phyloP scores from a whole-genome alignment of 768 basidiomycete genomes.

The Porpolomopsis calyptriformis region DNA sequence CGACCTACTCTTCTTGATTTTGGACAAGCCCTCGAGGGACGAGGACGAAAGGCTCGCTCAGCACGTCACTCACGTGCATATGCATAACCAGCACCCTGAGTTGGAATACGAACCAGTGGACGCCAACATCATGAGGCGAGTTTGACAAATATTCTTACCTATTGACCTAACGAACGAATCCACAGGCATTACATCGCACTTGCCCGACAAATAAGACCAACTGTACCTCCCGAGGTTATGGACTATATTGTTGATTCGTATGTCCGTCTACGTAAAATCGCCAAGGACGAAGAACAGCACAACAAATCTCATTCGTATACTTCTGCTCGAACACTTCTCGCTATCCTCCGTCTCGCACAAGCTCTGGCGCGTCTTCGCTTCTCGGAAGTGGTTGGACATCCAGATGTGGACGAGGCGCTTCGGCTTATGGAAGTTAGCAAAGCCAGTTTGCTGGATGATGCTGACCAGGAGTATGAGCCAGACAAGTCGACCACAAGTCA shows the following conservation, averaged over 20 bases:
- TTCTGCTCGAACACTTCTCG: constrained; percentile 91
- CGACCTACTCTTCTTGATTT: constrained; percentile 90
- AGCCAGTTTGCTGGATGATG: constrained; percentile 76
- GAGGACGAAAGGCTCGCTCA: constrained; percentile 94
- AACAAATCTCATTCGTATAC: constrained; percentile 91
- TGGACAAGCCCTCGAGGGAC: constrained; percentile 91
- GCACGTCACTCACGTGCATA: constrained; percentile 97
- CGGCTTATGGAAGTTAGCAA: constrained; percentile 97
- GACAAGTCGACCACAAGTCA: constrained; percentile 76
- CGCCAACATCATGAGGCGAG: constrained; percentile 79
- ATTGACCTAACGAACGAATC: not conserved
- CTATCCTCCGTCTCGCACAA: constrained; percentile 87
- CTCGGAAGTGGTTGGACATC: constrained; percentile 65
- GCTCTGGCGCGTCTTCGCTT: constrained; percentile 88
- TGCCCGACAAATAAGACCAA: constrained; percentile 79
- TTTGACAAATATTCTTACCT: not conserved
- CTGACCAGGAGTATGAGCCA: constrained; percentile 52
- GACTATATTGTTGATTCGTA: constrained; percentile 92
- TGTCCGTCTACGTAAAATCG: constrained; percentile 86
- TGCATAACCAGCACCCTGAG: constrained; percentile 85
- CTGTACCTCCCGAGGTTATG: constrained; percentile 82
- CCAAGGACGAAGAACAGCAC: constrained; percentile 81
- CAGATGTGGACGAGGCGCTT: constrained; percentile 93
- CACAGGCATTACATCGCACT: constrained; percentile 87
- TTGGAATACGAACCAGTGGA: constrained; percentile 78